These are phyloP conservation scores for Penicillium palitans DNA, from an alignment of 2,329 filamentous ascomycete genomes.

Conservation along the genomic window DNA sequence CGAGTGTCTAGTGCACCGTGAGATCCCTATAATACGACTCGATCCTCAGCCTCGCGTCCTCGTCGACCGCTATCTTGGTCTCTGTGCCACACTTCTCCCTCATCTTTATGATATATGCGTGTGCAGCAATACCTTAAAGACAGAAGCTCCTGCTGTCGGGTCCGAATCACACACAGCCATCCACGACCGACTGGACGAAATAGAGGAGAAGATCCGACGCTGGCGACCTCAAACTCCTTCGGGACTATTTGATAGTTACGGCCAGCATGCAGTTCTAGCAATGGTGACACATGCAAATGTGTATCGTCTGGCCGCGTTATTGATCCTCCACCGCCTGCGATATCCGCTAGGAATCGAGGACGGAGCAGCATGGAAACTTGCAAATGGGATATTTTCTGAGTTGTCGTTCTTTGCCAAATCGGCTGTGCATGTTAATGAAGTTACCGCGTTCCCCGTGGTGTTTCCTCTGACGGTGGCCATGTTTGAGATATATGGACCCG, in stretches of 20 bases:
- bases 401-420: conserved; percentile 22
- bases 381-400: conserved; percentile 25
- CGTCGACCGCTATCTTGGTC: conserved; percentile 33
- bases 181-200: conserved; percentile 22
- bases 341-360: conserved; percentile 35
- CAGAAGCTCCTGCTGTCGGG: conserved; percentile 1
- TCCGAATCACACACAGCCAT: conserved; percentile 7
- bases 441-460: conserved; percentile 22
- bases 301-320: conserved; percentile 30
- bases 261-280: conserved; percentile 26
- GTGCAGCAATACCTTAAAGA: conserved; percentile 23
- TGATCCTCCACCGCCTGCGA: conserved; percentile 34
- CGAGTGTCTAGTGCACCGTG: conserved; percentile 32
- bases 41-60: conserved; percentile 18
- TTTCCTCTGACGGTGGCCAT: conserved; percentile 28
- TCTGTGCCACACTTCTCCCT: conserved; percentile 32
- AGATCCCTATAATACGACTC: conserved; percentile 34
- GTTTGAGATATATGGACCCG: conserved; percentile 25
- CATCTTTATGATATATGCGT: conserved; percentile 36
- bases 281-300: conserved; percentile 36
- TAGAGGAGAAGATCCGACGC: conserved; percentile 16
- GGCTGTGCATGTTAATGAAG: conserved; percentile 5
- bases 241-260: conserved; percentile 22
- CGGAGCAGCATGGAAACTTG: conserved; percentile 19
- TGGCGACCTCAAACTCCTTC: conserved; percentile 21